phyloP scores from a whole-genome alignment of 108 stramenopile species.

The Nitzschia putrida region DNA sequence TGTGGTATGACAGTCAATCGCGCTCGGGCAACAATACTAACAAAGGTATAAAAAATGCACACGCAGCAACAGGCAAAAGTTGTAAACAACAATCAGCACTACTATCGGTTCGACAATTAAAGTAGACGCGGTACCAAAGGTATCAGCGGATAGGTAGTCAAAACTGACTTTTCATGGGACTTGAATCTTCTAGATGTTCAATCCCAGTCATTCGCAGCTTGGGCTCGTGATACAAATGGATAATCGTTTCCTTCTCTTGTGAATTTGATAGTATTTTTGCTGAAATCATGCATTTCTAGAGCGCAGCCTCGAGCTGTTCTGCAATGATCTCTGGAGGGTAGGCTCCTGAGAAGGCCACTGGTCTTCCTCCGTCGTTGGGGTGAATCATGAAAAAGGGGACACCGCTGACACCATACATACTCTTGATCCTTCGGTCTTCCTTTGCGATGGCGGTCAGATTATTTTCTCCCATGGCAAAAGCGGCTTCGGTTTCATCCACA shows the following conservation, averaged over 20 bases:
- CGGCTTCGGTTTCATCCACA: slow-evolving; percentile 14
- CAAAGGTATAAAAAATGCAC: too few relatives aligned
- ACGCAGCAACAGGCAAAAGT: too few relatives aligned
- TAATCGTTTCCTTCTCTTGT: too few relatives aligned
- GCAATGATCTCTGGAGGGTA: slow-evolving; percentile 37
- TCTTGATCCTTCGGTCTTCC: slow-evolving; percentile 16
- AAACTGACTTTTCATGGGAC: too few relatives aligned
- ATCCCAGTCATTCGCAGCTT: slow-evolving; percentile 15
- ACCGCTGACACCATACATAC: slow-evolving; percentile 26
- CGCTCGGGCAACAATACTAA: too few relatives aligned
- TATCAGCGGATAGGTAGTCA: too few relatives aligned
- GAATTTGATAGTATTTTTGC: too few relatives aligned
- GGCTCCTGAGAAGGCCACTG: slow-evolving; percentile 39
- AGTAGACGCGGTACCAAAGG: too few relatives aligned
- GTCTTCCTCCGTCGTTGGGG: slow-evolving; percentile 23
- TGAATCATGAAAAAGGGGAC: slow-evolving; percentile 45
- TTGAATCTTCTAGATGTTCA: not conserved
- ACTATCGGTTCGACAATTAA: too few relatives aligned
- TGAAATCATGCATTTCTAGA: slow-evolving; percentile 26
- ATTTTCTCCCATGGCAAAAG: slow-evolving; percentile 19
- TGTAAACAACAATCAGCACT: too few relatives aligned
- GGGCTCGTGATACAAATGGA: too few relatives aligned
- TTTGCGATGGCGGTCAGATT: slow-evolving; percentile 16
- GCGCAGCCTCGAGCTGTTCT: slow-evolving; percentile 28
- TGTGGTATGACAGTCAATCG: too few relatives aligned